Base-by-base conservation (phyloP, 768 basidiomycete species). In the Butyriboletus loyo region DNA sequence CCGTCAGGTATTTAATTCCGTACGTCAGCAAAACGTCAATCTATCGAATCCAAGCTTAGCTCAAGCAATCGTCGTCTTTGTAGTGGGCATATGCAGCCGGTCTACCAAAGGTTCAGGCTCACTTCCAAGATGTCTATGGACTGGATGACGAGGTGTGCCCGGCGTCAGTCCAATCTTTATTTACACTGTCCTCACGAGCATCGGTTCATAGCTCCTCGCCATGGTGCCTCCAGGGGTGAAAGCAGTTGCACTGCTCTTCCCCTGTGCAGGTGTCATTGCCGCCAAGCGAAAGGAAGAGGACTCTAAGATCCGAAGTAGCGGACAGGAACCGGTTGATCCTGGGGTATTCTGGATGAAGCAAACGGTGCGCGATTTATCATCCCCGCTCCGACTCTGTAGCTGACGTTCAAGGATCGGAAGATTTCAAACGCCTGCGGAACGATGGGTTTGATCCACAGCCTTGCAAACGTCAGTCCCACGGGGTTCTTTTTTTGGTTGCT, bases 321-420 rank as follows among this genome's bases (percentile, higher is more conserved):
- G 66, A 6, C 73, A 76, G 49, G 73, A 69, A 10, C 67, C 71
- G 0, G 62, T 89, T 5, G 84, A 90, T 59, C 78, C 81, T 6
- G 82, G 81, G 0, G 72, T 96, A 5, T 73, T 94, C 59, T 97
- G 84, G 80, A 91, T 96, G 73, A 92, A 92, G 68, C 94, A 97
- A 67, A 96, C 89, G 46, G 92, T 91, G 50, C 30, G 78, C 64
- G 11, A 37, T 28, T 40, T 3, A 14, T 41, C 27, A 2, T 5
- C 21, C 21, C 48, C 13, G 7, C 17, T 4, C 34, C 36, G 10
- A 25, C 10, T 14, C 6, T 9, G 21, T 39, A 13, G 25, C 54
- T 47, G 45, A 51, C 31, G n/a, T 19, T 35, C 9, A 17, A 17
- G 24, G 52, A 5, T 34, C 17, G 46, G 21, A 49, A 90, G 88